Evolutionary conservation across 2,329 filamentous ascomycete species (phyloP).

Genomic region (Bipolaris cookei): DNA sequence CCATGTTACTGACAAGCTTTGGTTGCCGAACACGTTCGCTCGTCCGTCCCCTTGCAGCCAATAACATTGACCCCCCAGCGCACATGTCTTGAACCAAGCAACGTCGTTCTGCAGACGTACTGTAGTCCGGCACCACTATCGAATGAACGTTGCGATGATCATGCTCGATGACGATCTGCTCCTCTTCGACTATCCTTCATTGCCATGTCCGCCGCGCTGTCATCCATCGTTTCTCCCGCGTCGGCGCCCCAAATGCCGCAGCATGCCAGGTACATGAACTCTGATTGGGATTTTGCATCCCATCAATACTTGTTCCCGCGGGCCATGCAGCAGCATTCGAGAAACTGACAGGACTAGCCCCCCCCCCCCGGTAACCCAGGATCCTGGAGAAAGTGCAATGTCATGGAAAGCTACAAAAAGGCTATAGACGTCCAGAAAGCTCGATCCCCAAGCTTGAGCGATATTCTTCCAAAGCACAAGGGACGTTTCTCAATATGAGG

Average conservation of each 20-base stretch:
- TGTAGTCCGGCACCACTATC: background rate
- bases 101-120: slow-evolving; percentile 1
- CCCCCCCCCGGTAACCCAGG: slow-evolving; percentile 3
- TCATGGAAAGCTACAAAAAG: slow-evolving; percentile 30
- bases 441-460: slow-evolving; percentile 6
- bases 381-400: slow-evolving; percentile 9
- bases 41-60: slow-evolving; percentile 4
- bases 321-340: slow-evolving; percentile 26
- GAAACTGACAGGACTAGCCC: slow-evolving; percentile 10
- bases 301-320: slow-evolving; percentile 25
- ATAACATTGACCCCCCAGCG: slow-evolving; percentile 4
- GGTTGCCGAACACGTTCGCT: background rate
- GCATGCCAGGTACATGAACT: slow-evolving; percentile 24
- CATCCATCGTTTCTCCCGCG: slow-evolving; percentile 6
- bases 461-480: background rate
- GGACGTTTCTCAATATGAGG: slow-evolving; percentile 31
- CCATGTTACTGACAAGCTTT: slow-evolving; percentile 9
- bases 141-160: slow-evolving; percentile 12
- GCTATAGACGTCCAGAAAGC: slow-evolving; percentile 10
- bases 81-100: slow-evolving; percentile 14
- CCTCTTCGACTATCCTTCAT: slow-evolving; percentile 10
- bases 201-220: slow-evolving; percentile 7
- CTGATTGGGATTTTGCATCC: slow-evolving; percentile 27
- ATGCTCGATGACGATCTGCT: slow-evolving; percentile 15
- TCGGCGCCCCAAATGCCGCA: slow-evolving; percentile 11